phyloP scores from a whole-genome alignment of 208 protist species.

The Borovskyia barvae region DNA sequence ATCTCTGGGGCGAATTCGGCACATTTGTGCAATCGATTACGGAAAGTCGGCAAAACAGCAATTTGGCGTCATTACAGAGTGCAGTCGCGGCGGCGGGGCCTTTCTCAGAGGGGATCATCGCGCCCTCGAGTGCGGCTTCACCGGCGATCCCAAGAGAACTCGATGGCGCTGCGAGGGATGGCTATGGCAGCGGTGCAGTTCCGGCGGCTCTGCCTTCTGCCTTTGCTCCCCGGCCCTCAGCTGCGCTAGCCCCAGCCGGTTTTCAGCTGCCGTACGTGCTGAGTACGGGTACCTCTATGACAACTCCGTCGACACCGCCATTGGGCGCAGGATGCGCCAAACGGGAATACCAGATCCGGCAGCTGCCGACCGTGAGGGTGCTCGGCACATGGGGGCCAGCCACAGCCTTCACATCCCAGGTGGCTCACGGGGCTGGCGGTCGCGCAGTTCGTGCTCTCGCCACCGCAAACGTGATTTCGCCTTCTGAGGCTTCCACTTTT shows the following conservation, averaged over 20 bases:
- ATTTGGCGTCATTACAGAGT: conserved; percentile 9
- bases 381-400: too few species aligned
- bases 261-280: conserved; percentile 16
- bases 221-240: neutral
- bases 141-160: neutral
- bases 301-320: neutral
- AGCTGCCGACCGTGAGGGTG: too few species aligned
- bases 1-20: conserved; percentile 22
- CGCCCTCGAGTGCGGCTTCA: neutral
- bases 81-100: conserved; percentile 5
- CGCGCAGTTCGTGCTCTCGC: conserved; percentile 13
- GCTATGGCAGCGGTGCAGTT: neutral
- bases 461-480: neutral
- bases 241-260: neutral
- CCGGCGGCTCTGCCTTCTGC: neutral
- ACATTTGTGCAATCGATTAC: conserved; percentile 26
- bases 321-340: too few species aligned
- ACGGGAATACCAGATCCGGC: too few species aligned
- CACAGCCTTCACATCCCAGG: neutral
- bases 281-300: conserved; percentile 3
- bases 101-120: neutral
- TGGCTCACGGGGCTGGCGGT: conserved; percentile 17
- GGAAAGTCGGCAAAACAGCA: conserved; percentile 20
- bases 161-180: neutral
- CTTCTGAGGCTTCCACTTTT: too few species aligned